Evolutionary conservation across 78 protist genomes (phyloP).

Genomic region (Dictyostelium purpureum): DNA sequence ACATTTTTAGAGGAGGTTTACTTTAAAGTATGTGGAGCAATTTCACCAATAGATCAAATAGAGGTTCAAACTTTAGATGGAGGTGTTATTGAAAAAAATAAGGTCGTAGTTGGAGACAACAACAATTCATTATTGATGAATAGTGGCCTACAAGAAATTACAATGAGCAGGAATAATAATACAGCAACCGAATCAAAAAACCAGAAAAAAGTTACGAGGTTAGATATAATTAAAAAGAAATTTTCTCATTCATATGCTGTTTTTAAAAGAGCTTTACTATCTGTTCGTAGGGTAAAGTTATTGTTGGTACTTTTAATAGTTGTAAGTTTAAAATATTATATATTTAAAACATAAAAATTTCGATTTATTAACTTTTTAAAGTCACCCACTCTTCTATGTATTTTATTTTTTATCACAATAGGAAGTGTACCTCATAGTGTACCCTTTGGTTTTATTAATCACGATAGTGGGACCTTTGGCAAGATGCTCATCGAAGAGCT

Average conservation of each 20-base stretch:
- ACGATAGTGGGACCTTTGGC: slow-evolving; percentile 3
- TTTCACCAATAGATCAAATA: background rate
- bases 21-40: background rate
- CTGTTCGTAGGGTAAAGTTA: too few species aligned
- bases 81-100: background rate
- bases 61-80: background rate
- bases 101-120: background rate
- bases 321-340: too few species aligned
- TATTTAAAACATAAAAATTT: too few species aligned
- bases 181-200: too few species aligned
- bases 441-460: slow-evolving; percentile 9
- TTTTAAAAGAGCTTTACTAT: too few species aligned
- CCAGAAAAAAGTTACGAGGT: too few species aligned
- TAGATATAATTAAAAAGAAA: too few species aligned
- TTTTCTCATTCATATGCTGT: too few species aligned
- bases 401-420: slow-evolving; percentile 32
- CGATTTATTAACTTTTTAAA: background rate
- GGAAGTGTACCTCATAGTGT: slow-evolving; percentile 16
- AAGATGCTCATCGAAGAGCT: too few species aligned
- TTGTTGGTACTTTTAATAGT: too few species aligned
- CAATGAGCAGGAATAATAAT: too few species aligned
- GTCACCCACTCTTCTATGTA: background rate
- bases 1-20: slow-evolving; percentile 35
- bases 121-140: background rate
- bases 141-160: background rate